Evolutionary conservation across 768 basidiomycete genomes (phyloP).

Genomic region (Suillus decipiens): DNA sequence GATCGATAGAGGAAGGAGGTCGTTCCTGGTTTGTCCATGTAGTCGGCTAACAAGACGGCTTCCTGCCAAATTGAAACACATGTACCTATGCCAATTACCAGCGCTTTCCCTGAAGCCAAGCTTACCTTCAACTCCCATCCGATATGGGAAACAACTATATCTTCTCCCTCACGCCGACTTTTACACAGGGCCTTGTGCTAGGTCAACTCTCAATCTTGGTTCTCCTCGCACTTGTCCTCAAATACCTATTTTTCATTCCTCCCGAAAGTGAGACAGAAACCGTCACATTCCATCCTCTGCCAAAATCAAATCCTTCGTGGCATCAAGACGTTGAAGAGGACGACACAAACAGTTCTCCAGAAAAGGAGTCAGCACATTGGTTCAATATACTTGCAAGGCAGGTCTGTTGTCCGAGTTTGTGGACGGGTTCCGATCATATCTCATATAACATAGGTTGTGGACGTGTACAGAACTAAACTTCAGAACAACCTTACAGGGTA

Average conservation of each 20-base stretch:
- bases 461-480: conserved; percentile 77
- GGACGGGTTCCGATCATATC: conserved; percentile 2
- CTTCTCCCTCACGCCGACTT: conserved; percentile 80
- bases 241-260: conserved; percentile 93
- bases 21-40: not conserved
- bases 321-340: conserved; percentile 29
- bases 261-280: conserved; percentile 56
- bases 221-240: conserved; percentile 78
- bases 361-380: conserved; percentile 84
- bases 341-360: conserved; percentile 1
- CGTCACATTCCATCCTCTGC: conserved; percentile 59
- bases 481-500: conserved; percentile 66
- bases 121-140: not conserved
- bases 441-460: conserved; percentile 49
- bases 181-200: conserved; percentile 92
- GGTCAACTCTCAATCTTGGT: conserved; percentile 89
- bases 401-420: conserved; percentile 42
- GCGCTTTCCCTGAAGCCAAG: conserved; percentile 1
- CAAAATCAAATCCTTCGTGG: conserved; percentile 49
- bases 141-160: conserved; percentile 51
- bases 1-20: not conserved
- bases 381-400: conserved; percentile 84
- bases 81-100: conserved; percentile 1
- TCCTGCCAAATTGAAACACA: not conserved
- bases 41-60: not conserved